phyloP scores from a whole-genome alignment of 768 basidiomycete species.

The Auricularia sp. region DNA sequence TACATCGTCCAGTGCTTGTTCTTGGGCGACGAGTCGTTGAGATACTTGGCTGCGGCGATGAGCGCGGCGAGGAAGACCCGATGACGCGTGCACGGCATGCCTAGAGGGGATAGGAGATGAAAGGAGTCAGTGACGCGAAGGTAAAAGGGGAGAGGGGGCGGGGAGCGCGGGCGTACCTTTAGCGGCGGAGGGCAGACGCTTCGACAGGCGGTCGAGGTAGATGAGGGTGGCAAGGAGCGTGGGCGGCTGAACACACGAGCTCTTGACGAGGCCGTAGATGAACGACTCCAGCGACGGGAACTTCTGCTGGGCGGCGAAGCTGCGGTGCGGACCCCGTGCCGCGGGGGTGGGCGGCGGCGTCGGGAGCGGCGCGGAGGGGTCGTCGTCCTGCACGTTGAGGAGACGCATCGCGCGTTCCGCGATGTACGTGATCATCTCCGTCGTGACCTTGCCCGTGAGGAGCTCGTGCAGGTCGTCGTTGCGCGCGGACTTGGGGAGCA shows the following conservation, averaged over 20 bases:
- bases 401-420: constrained; percentile 68
- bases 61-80: constrained; percentile 93
- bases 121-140: background rate
- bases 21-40: constrained; percentile 93
- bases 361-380: constrained; percentile 31
- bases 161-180: constrained; percentile 48
- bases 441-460: constrained; percentile 63
- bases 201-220: constrained; percentile 79
- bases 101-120: constrained; percentile 16
- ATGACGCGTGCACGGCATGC: constrained; percentile 87
- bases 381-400: constrained; percentile 52
- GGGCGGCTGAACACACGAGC: constrained; percentile 81
- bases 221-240: constrained; percentile 85
- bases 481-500: constrained; percentile 65
- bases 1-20: constrained; percentile 89
- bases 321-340: constrained; percentile 10
- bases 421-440: constrained; percentile 80
- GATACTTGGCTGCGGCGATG: constrained; percentile 92
- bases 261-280: constrained; percentile 67
- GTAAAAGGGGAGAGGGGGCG: constrained; percentile 1
- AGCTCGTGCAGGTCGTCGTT: constrained; percentile 73
- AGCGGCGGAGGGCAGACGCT: constrained; percentile 70
- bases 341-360: constrained; percentile 52
- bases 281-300: constrained; percentile 72
- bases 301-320: constrained; percentile 15